Base-by-base conservation (phyloP, 306 rosid species). In the Glycine latifolia region DNA sequence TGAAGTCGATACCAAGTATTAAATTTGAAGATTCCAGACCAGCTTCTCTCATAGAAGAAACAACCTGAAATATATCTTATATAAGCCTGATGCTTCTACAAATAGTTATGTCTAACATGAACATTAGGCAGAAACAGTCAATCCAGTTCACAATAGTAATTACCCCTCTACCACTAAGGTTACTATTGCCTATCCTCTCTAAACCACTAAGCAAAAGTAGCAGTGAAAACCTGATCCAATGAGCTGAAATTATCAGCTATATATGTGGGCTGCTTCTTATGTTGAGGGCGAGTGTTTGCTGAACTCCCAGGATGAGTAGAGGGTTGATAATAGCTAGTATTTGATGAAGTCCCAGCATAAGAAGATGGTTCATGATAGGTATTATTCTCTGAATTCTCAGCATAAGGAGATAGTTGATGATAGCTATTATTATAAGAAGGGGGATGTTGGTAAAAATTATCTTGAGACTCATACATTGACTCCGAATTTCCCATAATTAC, bases 21-120 rank as follows among this genome's bases (percentile, higher is more conserved):
- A 91, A 87, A 82, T 95, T 95, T 56, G 99, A 95, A 63, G 99
- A 95, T 82, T 95, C 99, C 52, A 95, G 89, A 65, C 99, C 99
- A 78, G 96, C 96, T 79, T 95, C 94, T 73, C 99, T 93, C 78
- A 95, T 80, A 66, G 98, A 87, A 77, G 94, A 84, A 86, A 93
- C 88, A 86, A 95, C 99, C 99, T 95, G 91, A 70, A 54, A 75
- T 50, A 68, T 56, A 46, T 31, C 48, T 53, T 75, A 53, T 65
- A 35, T 76, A 7, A 39, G 69, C 76, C 67, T 7, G 52, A 26
- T 53, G 55, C 54, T 58, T 26, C 43, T 55, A 55, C 8, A 2
- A 16, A 70, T n/a, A 39, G 15, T 49, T 6, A 66, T 26, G 31
- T 26, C 31, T 26, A 26, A 26, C 31, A 26, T 26, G 31, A 26